Percentiles rank a stretch among this genome's conserved stretches.
Conservation (phyloP, 2,329 filamentous ascomycete species). For the Calonectria ilicicola region DNA sequence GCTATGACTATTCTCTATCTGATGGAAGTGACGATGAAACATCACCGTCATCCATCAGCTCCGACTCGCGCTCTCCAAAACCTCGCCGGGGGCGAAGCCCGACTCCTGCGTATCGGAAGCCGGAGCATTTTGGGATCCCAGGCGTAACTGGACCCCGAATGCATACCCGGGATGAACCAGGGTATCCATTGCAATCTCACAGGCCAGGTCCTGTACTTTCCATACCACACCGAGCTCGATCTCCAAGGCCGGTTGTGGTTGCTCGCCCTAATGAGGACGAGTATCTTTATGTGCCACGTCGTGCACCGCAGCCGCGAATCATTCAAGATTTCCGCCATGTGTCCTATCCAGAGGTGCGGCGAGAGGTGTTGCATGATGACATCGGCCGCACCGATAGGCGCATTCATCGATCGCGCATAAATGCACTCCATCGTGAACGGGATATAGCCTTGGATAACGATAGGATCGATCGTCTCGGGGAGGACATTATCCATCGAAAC, state of each 20-base stretch:
- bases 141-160: not conserved
- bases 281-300: slow-evolving; percentile 12
- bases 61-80: slow-evolving; percentile 20
- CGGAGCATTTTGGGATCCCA: slow-evolving; percentile 26
- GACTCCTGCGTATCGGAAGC: slow-evolving; percentile 24
- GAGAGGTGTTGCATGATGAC: slow-evolving; percentile 26
- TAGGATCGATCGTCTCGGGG: slow-evolving; percentile 28
- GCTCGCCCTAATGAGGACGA: slow-evolving; percentile 15
- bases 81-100: slow-evolving; percentile 22
- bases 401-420: slow-evolving; percentile 30
- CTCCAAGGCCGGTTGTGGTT: not conserved
- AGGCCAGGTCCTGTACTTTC: not conserved
- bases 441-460: slow-evolving; percentile 27
- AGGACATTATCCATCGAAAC: slow-evolving; percentile 27
- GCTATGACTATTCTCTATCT: slow-evolving; percentile 12
- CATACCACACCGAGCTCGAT: not conserved
- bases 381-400: slow-evolving; percentile 21
- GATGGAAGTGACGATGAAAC: slow-evolving; percentile 30
- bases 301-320: slow-evolving; percentile 30
- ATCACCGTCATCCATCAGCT: slow-evolving; percentile 32
- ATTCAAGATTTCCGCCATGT: slow-evolving; percentile 36
- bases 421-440: slow-evolving; percentile 19
- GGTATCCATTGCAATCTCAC: not conserved
- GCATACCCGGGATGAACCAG: not conserved
- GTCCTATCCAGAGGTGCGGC: slow-evolving; percentile 28